These are phyloP conservation scores for Neonectria magnoliae DNA, from an alignment of 2,329 filamentous ascomycete species.

Conservation along the genomic window DNA sequence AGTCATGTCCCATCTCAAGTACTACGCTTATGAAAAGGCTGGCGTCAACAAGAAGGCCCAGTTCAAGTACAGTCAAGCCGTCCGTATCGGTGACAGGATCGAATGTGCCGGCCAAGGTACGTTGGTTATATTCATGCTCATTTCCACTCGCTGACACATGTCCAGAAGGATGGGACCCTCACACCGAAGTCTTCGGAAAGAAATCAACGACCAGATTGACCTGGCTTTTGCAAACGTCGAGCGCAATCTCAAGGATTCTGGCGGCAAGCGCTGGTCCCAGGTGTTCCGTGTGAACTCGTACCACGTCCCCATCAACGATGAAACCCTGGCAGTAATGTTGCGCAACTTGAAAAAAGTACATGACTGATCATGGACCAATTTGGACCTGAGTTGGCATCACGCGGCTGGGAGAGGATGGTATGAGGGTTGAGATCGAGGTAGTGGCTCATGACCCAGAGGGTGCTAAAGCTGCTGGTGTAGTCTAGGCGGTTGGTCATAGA, in stretches of 20 bases:
- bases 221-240: not conserved
- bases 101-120: not conserved
- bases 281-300: conserved; percentile 2
- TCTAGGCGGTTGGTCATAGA: not conserved
- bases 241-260: conserved; percentile 1
- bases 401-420: not conserved
- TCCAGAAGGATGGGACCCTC: not conserved
- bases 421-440: conserved; percentile 2
- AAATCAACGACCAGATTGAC: not conserved
- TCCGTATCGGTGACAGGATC: not conserved
- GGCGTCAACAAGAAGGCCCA: not conserved
- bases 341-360: not conserved
- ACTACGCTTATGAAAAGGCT: not conserved
- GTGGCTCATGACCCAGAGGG: not conserved
- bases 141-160: not conserved
- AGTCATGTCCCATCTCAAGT: not conserved
- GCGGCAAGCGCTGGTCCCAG: conserved; percentile 4
- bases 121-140: not conserved
- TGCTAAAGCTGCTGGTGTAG: not conserved
- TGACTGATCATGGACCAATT: not conserved
- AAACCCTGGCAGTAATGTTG: not conserved
- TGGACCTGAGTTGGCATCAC: not conserved
- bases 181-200: not conserved
- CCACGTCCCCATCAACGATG: not conserved
- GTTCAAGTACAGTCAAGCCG: not conserved